A percentile compares a stretch with the other conserved stretches of the same genome.
Evolutionary conservation across 2,329 filamentous ascomycete genomes (phyloP).

Genomic region (Colletotrichum caudatum): DNA sequence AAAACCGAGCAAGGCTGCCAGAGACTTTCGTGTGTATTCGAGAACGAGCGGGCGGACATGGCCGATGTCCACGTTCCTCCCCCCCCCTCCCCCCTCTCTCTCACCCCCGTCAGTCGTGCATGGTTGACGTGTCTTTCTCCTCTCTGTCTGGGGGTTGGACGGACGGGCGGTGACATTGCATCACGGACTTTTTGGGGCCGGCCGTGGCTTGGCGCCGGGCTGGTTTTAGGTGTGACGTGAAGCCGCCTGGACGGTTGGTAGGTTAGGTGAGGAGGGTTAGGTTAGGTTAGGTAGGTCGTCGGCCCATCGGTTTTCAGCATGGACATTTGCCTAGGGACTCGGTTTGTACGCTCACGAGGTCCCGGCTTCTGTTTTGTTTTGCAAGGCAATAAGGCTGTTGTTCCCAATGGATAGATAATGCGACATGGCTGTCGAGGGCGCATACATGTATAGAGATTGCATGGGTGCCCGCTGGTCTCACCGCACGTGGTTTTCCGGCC

Average conservation of each 20-base stretch:
- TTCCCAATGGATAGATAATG: neutral
- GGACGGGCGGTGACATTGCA: slow-evolving; percentile 8
- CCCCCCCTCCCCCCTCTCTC: too few species aligned
- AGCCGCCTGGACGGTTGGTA: too few species aligned
- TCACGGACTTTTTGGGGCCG: slow-evolving; percentile 7
- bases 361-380: neutral
- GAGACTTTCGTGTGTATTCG: neutral
- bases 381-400: neutral
- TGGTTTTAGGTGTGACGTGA: neutral
- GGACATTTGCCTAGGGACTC: neutral
- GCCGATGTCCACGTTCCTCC: slow-evolving; percentile 9
- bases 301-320: neutral
- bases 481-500: slow-evolving; percentile 23
- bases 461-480: neutral
- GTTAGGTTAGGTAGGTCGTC: neutral
- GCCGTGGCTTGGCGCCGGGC: slow-evolving; percentile 16
- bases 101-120: slow-evolving; percentile 17
- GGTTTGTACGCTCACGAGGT: neutral
- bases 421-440: neutral
- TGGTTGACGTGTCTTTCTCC: slow-evolving; percentile 39
- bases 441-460: neutral
- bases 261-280: too few species aligned
- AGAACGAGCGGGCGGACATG: neutral
- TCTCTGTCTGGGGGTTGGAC: slow-evolving; percentile 15
- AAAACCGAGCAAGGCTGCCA: neutral